phyloP scores from a whole-genome alignment of 2,329 filamentous ascomycete genomes.

The Colletotrichum sojae region DNA sequence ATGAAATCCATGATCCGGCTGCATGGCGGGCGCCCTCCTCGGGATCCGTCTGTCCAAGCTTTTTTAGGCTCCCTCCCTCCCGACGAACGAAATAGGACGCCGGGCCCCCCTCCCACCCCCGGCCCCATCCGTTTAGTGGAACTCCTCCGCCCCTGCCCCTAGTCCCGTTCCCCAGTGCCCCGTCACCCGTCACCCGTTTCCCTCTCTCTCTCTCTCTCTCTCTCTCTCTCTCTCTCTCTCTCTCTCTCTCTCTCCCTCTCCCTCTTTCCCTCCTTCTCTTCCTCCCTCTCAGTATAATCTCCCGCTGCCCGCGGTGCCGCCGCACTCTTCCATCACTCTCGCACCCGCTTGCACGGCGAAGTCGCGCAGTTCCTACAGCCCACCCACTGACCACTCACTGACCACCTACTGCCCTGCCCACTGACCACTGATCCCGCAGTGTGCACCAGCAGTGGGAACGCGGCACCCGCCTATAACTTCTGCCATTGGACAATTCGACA shows the following conservation, averaged over 20 bases:
- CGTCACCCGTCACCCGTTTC: neutral
- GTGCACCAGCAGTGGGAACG: neutral
- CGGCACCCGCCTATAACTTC: constrained; percentile 7
- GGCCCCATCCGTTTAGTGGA: constrained; percentile 37
- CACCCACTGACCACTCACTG: neutral
- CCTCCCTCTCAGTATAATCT: too few relatives aligned
- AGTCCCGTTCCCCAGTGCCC: neutral
- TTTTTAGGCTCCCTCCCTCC: constrained; percentile 33
- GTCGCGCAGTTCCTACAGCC: constrained; percentile 6
- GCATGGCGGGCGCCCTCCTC: constrained; percentile 24
- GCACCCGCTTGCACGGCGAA: constrained; percentile 9
- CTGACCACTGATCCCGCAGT: too few relatives aligned
- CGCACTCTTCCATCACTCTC: neutral
- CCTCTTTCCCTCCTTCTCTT: too few relatives aligned
- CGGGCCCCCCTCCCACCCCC: constrained; percentile 37
- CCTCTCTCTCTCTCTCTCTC: too few relatives aligned
- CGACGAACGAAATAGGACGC: constrained; percentile 22
- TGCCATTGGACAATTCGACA: constrained; percentile 25
- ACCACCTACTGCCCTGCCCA: too few relatives aligned
- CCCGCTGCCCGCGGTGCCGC: too few relatives aligned
- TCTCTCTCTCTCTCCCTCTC: too few relatives aligned
- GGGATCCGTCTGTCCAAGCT: constrained; percentile 38
- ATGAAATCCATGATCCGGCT: neutral
- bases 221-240: too few relatives aligned
- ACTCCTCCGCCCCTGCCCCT: constrained; percentile 34